These are phyloP conservation scores for Nigrospora sphaerica DNA, from an alignment of 2,329 filamentous ascomycete species.

Conservation along the genomic window DNA sequence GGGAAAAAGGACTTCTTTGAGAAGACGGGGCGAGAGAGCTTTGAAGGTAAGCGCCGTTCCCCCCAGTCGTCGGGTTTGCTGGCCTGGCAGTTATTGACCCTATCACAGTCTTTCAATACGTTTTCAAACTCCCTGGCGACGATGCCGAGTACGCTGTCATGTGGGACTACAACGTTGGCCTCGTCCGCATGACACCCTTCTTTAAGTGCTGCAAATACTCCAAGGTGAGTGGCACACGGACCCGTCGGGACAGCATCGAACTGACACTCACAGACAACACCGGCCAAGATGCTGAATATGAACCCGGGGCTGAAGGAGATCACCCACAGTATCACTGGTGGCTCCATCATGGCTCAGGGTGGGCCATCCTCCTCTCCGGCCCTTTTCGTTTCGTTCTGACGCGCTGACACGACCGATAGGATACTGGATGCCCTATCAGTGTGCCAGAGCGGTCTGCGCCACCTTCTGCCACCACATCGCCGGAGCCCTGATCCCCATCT, in stretches of 20 bases:
- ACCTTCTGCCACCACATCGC: constrained; percentile 87
- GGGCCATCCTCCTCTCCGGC: constrained; percentile 15
- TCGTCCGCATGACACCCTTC: constrained; percentile 89
- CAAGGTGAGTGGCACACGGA: constrained; percentile 57
- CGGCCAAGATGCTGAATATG: constrained; percentile 70
- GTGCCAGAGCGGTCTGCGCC: constrained; percentile 77
- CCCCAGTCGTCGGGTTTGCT: neutral
- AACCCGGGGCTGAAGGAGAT: constrained; percentile 85
- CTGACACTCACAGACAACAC: constrained; percentile 59
- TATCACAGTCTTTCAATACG: constrained; percentile 70
- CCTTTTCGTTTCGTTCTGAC: neutral
- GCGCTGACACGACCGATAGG: too few relatives aligned
- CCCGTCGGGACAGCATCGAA: constrained; percentile 2
- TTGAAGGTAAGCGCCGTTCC: constrained; percentile 60
- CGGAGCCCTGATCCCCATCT: constrained; percentile 80
- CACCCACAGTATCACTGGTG: constrained; percentile 90
- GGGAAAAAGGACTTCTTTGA: constrained; percentile 84
- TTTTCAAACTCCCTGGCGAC: constrained; percentile 64
- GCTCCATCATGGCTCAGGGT: constrained; percentile 86
- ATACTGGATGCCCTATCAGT: constrained; percentile 93
- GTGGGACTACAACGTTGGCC: constrained; percentile 95
- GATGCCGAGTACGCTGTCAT: constrained; percentile 68
- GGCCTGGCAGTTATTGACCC: constrained; percentile 8
- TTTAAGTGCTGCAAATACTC: constrained; percentile 86
- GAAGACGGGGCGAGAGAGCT: constrained; percentile 81